Percentiles rank a stretch among this genome's conserved stretches.
These are phyloP conservation scores for Trichocomaceae sp. DNA, from an alignment of 2,329 filamentous ascomycete species.

Conservation along the genomic window DNA sequence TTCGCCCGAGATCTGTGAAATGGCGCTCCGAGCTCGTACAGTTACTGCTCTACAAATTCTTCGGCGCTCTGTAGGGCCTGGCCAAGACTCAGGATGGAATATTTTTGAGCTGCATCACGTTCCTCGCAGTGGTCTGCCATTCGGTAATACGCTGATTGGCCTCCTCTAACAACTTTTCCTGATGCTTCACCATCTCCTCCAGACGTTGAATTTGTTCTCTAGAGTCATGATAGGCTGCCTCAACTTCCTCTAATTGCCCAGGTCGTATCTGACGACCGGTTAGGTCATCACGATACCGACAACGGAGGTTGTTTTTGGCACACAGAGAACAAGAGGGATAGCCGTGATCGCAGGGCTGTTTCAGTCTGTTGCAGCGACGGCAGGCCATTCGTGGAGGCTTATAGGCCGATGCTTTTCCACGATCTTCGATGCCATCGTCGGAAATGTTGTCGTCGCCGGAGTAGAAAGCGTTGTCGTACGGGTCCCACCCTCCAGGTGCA, in stretches of 20 bases:
- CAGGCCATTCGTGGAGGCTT: constrained; percentile 10
- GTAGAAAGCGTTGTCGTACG: constrained; percentile 2
- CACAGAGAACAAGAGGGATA: constrained; percentile 6
- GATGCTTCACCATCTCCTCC: neutral
- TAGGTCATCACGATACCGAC: constrained; percentile 4
- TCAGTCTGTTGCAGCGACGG: constrained; percentile 6
- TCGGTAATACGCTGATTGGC: neutral
- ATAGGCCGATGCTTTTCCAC: constrained; percentile 2
- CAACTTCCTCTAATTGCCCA: constrained; percentile 8
- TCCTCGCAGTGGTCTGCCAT: neutral
- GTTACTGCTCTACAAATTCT: neutral
- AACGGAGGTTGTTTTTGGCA: neutral
- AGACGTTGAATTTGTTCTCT: neutral
- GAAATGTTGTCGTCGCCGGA: constrained; percentile 9
- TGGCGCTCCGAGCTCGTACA: neutral
- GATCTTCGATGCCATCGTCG: neutral
- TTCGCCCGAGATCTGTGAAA: neutral
- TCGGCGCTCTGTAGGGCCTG: neutral
- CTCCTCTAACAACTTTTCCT: neutral
- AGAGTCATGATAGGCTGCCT: neutral
- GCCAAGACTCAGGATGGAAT: neutral
- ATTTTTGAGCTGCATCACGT: neutral
- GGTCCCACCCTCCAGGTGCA: constrained; percentile 4
- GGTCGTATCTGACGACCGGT: constrained; percentile 9
- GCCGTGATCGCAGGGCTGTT: constrained; percentile 8